A percentile compares a stretch with the other conserved stretches of the same genome.
Evolutionary conservation across 768 basidiomycete species (phyloP).

Genomic region (Boletus patriciae): DNA sequence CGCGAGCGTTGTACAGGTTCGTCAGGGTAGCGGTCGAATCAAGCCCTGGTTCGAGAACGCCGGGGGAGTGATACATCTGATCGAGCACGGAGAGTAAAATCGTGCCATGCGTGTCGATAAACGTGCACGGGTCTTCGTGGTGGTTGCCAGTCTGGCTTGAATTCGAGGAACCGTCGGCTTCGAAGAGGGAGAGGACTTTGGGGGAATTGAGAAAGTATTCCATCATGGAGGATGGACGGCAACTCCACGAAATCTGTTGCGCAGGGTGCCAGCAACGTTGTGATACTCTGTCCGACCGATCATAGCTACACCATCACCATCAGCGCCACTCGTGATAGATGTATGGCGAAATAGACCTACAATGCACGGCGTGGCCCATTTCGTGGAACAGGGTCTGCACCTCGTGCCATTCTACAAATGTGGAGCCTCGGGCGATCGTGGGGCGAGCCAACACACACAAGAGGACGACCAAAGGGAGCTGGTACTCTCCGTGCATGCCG

Average conservation of each 20-base stretch:
- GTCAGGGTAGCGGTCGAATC: conserved; percentile 71
- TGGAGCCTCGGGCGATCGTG: conserved; percentile 57
- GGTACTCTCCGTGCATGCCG: conserved; percentile 69
- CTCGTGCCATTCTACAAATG: conserved; percentile 87
- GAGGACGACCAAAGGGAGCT: conserved; percentile 89
- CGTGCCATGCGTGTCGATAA: conserved; percentile 88
- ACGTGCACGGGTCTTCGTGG: conserved; percentile 72
- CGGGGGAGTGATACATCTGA: conserved; percentile 83
- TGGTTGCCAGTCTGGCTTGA: conserved; percentile 57
- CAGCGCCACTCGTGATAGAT: not conserved
- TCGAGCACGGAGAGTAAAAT: conserved; percentile 88
- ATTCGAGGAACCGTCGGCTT: conserved; percentile 47
- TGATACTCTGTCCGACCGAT: conserved; percentile 96
- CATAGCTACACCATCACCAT: conserved; percentile 67
- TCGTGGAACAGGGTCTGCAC: conserved; percentile 95
- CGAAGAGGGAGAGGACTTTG: conserved; percentile 77
- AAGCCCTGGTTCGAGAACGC: conserved; percentile 54
- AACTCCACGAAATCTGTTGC: conserved; percentile 98
- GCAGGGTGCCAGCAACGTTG: conserved; percentile 96
- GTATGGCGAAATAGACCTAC: conserved; percentile 52
- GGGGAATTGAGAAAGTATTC: conserved; percentile 93
- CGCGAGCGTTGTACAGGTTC: conserved; percentile 61
- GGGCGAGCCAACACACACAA: conserved; percentile 83
- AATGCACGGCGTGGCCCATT: conserved; percentile 99
- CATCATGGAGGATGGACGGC: conserved; percentile 97